Evolutionary conservation across 192 early-diverging fungal species (phyloP).

Genomic region (Backusella parvicylindrica): DNA sequence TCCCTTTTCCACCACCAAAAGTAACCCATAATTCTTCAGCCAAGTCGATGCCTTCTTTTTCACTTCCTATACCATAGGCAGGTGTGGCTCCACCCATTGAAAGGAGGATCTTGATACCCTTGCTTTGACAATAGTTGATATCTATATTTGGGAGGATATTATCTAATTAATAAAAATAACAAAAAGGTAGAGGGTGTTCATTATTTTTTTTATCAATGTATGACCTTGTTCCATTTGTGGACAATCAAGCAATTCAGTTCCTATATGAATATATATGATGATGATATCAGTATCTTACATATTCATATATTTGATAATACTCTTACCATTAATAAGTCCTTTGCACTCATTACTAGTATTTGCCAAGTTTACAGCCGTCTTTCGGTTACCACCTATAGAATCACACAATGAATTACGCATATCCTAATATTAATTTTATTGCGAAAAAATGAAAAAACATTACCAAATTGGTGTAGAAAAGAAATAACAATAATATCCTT

Average conservation of each 20-base stretch:
- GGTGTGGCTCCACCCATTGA: conserved; percentile 66
- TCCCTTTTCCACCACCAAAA: conserved; percentile 60
- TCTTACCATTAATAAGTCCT: conserved; percentile 13
- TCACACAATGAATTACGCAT: background rate
- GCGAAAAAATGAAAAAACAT: background rate
- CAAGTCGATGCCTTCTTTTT: conserved; percentile 49
- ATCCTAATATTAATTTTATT: background rate
- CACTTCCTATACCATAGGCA: conserved; percentile 55
- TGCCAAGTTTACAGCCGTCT: conserved; percentile 15
- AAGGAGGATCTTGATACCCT: conserved; percentile 68
- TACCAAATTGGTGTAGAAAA: conserved; percentile 24
- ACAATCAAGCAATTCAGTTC: conserved; percentile 65
- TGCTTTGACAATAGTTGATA: conserved; percentile 64
- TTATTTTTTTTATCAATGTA: background rate
- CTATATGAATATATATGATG: conserved; percentile 20
- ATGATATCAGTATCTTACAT: conserved; percentile 43
- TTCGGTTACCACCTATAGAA: background rate
- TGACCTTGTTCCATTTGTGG: conserved; percentile 49
- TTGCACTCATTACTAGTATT: conserved; percentile 15
- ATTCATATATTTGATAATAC: background rate
- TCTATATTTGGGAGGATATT: conserved; percentile 33
- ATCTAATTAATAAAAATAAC: background rate
- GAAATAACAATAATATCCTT: conserved; percentile 19
- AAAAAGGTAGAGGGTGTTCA: background rate
- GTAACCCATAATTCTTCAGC: conserved; percentile 74